A percentile compares a stretch with the other conserved stretches of the same genome.
Conservation (phyloP, 2,329 filamentous ascomycete species). For the Neofusicoccum kwambonambiense region DNA sequence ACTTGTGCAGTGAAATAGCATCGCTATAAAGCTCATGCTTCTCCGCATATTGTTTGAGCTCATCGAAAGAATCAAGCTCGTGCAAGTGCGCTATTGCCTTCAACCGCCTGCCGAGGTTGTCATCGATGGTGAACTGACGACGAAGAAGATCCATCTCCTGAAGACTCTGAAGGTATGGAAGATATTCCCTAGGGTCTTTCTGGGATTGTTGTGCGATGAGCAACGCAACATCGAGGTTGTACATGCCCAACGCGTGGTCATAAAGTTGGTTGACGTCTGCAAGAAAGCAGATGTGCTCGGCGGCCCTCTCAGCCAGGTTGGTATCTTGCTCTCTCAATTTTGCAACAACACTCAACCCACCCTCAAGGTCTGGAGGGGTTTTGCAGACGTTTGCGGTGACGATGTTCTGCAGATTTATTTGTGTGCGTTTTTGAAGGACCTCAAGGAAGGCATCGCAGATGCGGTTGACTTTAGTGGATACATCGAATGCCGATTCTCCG, state of each 20-base stretch:
- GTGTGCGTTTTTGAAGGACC: slow-evolving; percentile 61
- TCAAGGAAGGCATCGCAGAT: slow-evolving; percentile 84
- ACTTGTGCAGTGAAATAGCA: slow-evolving; percentile 79
- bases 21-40: slow-evolving; percentile 78
- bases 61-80: slow-evolving; percentile 69
- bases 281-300: slow-evolving; percentile 97
- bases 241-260: slow-evolving; percentile 84
- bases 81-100: slow-evolving; percentile 81
- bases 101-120: slow-evolving; percentile 71
- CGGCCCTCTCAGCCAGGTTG: slow-evolving; percentile 75
- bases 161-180: slow-evolving; percentile 88
- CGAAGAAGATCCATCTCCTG: slow-evolving; percentile 71
- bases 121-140: slow-evolving; percentile 81
- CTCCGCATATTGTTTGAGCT: slow-evolving; percentile 72
- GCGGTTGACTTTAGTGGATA: slow-evolving; percentile 70
- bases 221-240: slow-evolving; percentile 85
- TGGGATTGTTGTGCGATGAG: slow-evolving; percentile 94
- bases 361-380: slow-evolving; percentile 81
- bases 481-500: slow-evolving; percentile 21
- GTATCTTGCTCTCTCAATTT: slow-evolving; percentile 64
- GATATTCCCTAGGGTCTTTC: slow-evolving; percentile 90
- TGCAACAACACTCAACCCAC: slow-evolving; percentile 77
- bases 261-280: slow-evolving; percentile 91
- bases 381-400: slow-evolving; percentile 96
- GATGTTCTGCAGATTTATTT: slow-evolving; percentile 77